Evolutionary conservation across 78 protist species (phyloP).

Genomic region (Diacronema lutheri): DNA sequence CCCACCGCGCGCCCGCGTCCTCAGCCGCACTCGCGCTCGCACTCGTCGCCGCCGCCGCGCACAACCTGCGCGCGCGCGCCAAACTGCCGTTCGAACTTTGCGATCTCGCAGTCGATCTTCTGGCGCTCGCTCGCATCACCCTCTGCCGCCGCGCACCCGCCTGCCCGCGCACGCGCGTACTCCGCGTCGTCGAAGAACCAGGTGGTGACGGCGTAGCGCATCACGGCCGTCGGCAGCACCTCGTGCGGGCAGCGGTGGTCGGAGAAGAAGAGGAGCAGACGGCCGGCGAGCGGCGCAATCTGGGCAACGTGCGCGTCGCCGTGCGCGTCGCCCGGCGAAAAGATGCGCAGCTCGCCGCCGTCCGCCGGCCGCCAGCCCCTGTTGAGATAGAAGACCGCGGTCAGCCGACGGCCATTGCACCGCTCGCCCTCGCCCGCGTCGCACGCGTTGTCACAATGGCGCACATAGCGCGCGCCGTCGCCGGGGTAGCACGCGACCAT

Average conservation of each 20-base stretch:
- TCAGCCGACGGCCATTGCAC: conserved; percentile 5
- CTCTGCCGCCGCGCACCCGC: not conserved
- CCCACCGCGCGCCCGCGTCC: too few species aligned
- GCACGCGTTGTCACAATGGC: conserved; percentile 19
- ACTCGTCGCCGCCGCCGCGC: too few species aligned
- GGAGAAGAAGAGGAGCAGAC: not conserved
- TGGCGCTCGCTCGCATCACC: not conserved
- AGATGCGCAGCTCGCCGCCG: conserved; percentile 15
- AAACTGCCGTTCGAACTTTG: not conserved
- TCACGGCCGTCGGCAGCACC: not conserved
- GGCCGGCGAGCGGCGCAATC: not conserved
- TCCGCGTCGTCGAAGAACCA: not conserved
- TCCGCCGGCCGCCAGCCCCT: not conserved
- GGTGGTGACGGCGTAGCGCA: not conserved
- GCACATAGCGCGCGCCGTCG: not conserved
- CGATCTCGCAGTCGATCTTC: not conserved
- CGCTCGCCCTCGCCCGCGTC: not conserved
- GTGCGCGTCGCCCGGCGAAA: not conserved
- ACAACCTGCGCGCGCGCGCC: not conserved
- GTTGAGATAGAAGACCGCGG: not conserved
- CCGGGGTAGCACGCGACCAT: conserved; percentile 25
- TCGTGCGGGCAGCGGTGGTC: conserved; percentile 16
- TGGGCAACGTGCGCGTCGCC: not conserved
- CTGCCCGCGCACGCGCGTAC: not conserved
- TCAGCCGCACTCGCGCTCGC: too few species aligned